These are phyloP conservation scores for Eudorina sp. DNA, from an alignment of 139 green algal genomes.

Conservation along the genomic window DNA sequence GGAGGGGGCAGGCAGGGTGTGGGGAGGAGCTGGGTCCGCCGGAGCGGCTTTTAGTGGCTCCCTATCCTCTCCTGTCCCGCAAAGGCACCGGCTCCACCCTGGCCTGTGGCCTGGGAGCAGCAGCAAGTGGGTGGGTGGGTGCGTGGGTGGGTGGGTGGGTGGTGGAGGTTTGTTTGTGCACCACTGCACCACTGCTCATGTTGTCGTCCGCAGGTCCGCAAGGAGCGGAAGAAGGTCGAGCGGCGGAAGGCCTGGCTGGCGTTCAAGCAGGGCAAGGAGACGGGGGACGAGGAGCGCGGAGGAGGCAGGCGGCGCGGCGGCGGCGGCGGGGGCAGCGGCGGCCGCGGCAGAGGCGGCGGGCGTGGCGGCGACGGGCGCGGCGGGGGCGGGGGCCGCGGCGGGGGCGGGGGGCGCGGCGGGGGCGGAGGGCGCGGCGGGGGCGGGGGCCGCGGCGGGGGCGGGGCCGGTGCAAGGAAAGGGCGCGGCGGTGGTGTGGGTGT, in stretches of 20 bases:
- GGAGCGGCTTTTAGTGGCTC: too few relatives aligned
- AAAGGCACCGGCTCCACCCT: too few relatives aligned
- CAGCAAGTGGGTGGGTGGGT: too few relatives aligned
- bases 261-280: constrained; percentile 3
- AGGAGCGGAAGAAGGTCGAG: constrained; percentile 46
- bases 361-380: not conserved
- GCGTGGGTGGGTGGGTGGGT: too few relatives aligned
- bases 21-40: too few relatives aligned
- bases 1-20: too few relatives aligned
- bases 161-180: too few relatives aligned
- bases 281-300: too few relatives aligned
- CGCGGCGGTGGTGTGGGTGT: not conserved
- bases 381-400: not conserved
- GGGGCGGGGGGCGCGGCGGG: not conserved
- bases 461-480: not conserved
- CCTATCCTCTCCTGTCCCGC: too few relatives aligned
- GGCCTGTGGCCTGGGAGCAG: too few relatives aligned
- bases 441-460: not conserved
- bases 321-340: not conserved
- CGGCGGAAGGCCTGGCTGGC: constrained; percentile 33
- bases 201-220: constrained; percentile 45
- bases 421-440: not conserved
- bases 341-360: not conserved
- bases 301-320: not conserved
- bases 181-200: too few relatives aligned